phyloP scores from a whole-genome alignment of 148 eudicot species.

The Mesembryanthemum crystallinum region DNA sequence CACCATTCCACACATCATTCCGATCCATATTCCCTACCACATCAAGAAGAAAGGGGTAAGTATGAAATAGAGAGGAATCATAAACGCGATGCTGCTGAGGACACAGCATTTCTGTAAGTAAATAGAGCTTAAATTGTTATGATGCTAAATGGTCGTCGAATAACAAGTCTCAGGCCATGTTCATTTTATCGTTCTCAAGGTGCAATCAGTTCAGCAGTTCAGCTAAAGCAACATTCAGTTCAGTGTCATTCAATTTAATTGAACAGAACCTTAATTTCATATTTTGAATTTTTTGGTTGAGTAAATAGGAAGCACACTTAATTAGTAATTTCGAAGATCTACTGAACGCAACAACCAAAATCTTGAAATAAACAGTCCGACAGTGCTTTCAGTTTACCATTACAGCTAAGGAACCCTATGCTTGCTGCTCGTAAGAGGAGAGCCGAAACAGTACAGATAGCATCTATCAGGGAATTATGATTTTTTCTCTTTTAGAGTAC shows the following conservation, averaged over 20 bases:
- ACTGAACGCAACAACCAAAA: neutral
- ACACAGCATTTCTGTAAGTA: neutral
- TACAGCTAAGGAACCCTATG: neutral
- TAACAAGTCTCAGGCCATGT: too few relatives aligned
- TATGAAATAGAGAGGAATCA: too few relatives aligned
- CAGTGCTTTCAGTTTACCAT: neutral
- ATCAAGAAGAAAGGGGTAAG: neutral
- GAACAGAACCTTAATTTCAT: neutral
- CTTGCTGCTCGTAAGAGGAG: neutral
- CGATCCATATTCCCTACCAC: constrained; percentile 60
- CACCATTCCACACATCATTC: constrained; percentile 59
- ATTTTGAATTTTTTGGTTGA: neutral
- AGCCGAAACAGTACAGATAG: neutral
- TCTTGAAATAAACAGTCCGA: neutral
- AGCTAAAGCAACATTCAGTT: too few relatives aligned
- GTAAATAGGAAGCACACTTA: neutral
- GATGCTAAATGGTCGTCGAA: neutral
- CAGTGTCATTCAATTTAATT: too few relatives aligned
- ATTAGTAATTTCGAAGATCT: neutral
- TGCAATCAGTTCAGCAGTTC: too few relatives aligned
- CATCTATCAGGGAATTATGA: too few relatives aligned
- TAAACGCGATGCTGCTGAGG: neutral
- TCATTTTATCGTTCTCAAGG: too few relatives aligned
- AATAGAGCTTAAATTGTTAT: neutral
- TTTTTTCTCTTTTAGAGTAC: too few relatives aligned